Evolutionary conservation across 352 stramenopile species (phyloP).

Genomic region (Lagenidium sp.): DNA sequence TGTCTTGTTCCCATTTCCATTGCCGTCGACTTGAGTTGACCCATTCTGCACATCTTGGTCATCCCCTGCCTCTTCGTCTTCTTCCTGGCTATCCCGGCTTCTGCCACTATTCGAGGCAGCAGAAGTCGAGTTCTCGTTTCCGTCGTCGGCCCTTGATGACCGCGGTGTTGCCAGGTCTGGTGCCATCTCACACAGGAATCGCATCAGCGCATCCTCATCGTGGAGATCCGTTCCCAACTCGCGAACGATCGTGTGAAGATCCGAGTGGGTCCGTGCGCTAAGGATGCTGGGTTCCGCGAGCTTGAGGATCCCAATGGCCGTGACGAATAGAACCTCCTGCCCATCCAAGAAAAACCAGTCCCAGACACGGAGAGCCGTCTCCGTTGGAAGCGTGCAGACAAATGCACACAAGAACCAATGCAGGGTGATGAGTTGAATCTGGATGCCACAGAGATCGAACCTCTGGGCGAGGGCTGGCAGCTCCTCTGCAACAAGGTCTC

Average conservation of each 20-base stretch:
- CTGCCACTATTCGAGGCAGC: not conserved
- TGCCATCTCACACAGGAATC: conserved; percentile 17
- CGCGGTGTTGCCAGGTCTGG: no score
- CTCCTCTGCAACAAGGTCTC: conserved; percentile 36
- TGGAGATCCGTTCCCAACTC: conserved; percentile 40
- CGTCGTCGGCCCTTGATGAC: no score
- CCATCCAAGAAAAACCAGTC: conserved; percentile 73
- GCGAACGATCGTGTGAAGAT: conserved; percentile 30
- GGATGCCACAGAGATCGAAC: conserved; percentile 28
- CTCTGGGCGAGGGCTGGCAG: conserved; percentile 24
- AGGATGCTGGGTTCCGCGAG: conserved; percentile 24
- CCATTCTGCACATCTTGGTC: not conserved
- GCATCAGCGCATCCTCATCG: conserved; percentile 35
- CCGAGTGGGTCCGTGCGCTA: conserved; percentile 16
- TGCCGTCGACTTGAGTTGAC: no score
- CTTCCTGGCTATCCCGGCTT: conserved; percentile 3
- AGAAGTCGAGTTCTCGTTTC: conserved; percentile 5
- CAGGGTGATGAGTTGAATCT: conserved; percentile 68
- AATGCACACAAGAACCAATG: conserved; percentile 84
- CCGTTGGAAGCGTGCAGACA: conserved; percentile 67
- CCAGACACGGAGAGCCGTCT: conserved; percentile 63
- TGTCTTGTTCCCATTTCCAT: no score
- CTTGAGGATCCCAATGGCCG: conserved; percentile 35
- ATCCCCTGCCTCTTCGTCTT: conserved; percentile 3
- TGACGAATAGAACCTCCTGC: conserved; percentile 38